Evolutionary conservation across 257 asterid genomes (phyloP), one percentile per base, ranked within the genome.

Genomic region (Solanum virginianum): DNA sequence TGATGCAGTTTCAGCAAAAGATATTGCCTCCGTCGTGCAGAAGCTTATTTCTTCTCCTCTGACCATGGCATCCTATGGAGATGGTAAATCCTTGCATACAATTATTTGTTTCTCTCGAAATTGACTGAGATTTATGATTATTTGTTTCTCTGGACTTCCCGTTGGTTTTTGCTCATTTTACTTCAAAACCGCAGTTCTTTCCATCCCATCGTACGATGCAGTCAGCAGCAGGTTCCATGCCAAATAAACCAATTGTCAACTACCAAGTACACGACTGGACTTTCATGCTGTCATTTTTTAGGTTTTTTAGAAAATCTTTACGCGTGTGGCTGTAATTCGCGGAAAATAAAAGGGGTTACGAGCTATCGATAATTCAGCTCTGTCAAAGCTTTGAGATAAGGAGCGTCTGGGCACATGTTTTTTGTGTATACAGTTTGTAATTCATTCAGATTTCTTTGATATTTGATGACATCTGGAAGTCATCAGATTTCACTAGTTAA

Each of bases 41-140:
- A 91, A 90, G 86, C 97, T 97, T 65, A 32, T 97, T 24, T 69
- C 90, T 20, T 91, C 97, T 53, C 99, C 98, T 68, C 97, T 97
- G 81, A 93, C 98, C 80, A 88, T 97, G 97, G 99, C 98, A 77
- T 94, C 98, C 29, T 93, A 93, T 65, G 98, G 99, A 88, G 98
- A 95, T 47, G 99, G 99, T 97, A 94, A 89, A 84, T 81, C 41
- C 68, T 80, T 49, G 85, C 53, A 54, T 56, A 39, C 22, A 56
- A 20, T 20, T 54, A 36, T 45, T 88, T 47, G 45, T 45, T 69
- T 60, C 54, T 6, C 41, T 55, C 57, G 18, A 24, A 63, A 24
- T 39, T 11, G 8, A 8, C 6, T 29, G 98, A 88, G 94, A 95
- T 41, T 32, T 98, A 98, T 93, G 91, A 87, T 80, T 59, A 15